These are phyloP conservation scores for Aristolochia fimbriata DNA, from an alignment of 164 flowering plant genomes.

Conservation along the genomic window DNA sequence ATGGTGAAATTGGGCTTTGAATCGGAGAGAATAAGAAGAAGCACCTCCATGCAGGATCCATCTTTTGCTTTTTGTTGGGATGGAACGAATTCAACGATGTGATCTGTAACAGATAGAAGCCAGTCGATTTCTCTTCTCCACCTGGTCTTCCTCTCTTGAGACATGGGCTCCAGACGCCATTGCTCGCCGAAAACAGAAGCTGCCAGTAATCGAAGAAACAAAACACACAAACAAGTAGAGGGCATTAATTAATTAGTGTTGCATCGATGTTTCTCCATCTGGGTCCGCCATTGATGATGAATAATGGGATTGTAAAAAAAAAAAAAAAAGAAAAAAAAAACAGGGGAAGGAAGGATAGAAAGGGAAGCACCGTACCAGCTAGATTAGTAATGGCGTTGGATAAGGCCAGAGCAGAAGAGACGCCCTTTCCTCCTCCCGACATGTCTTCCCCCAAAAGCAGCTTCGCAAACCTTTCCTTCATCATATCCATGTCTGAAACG, in stretches of 20 bases:
- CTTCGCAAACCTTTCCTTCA: conserved; percentile 84
- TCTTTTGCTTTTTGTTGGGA: conserved; percentile 61
- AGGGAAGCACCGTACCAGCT: conserved; percentile 34
- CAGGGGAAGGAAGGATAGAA: too few relatives aligned
- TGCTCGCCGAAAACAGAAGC: conserved; percentile 90
- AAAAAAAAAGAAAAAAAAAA: too few relatives aligned
- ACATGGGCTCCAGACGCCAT: conserved; percentile 67
- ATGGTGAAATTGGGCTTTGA: not conserved
- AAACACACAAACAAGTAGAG: not conserved
- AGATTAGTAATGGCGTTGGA: conserved; percentile 92
- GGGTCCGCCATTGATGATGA: not conserved
- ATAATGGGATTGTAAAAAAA: not conserved
- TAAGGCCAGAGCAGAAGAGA: conserved; percentile 86
- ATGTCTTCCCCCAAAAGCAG: conserved; percentile 91
- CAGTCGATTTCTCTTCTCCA: conserved; percentile 90
- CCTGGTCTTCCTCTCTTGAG: conserved; percentile 51
- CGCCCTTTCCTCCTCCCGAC: conserved; percentile 96
- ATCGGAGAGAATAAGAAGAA: not conserved
- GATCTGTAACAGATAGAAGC: conserved; percentile 87
- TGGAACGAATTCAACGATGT: conserved; percentile 86
- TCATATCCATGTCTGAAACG: conserved; percentile 51
- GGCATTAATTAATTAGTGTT: not conserved
- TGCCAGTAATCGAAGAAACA: conserved; percentile 15
- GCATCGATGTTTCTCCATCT: not conserved
- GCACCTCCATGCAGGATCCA: conserved; percentile 70